A percentile compares a stretch with the other conserved stretches of the same genome.
phyloP scores from a whole-genome alignment of 2,329 filamentous ascomycete species.

The Beauveria caledonica region DNA sequence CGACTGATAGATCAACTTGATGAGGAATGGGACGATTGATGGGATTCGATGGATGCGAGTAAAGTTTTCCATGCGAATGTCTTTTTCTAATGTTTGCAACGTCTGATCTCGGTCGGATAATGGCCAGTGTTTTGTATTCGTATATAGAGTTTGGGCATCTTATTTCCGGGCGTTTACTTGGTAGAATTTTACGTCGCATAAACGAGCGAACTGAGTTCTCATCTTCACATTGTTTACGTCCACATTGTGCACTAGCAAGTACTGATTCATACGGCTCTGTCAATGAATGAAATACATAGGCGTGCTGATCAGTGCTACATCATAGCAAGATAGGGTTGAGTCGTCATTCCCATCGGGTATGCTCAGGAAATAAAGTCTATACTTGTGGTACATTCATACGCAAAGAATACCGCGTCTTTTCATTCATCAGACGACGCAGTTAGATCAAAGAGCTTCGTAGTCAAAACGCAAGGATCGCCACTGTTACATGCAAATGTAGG shows the following conservation, averaged over 20 bases:
- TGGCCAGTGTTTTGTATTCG: not conserved
- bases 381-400: not conserved
- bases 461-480: too few relatives aligned
- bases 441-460: not conserved
- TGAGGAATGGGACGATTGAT: constrained; percentile 86
- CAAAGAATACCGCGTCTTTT: not conserved
- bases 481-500: too few relatives aligned
- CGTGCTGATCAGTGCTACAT: not conserved
- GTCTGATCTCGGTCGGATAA: not conserved
- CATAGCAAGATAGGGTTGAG: not conserved
- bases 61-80: not conserved
- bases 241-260: not conserved
- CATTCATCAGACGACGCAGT: not conserved
- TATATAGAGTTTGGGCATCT: constrained; percentile 5
- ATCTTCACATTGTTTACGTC: not conserved
- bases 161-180: not conserved
- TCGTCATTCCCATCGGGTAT: not conserved
- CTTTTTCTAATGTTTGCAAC: not conserved
- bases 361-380: not conserved
- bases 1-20: constrained; percentile 90
- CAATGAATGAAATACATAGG: not conserved
- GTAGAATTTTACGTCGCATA: not conserved
- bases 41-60: not conserved
- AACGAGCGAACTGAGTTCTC: not conserved
- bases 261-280: not conserved